Base-by-base conservation (phyloP, 176 grass and related monocot genomes). In the Oryza meyeriana region DNA sequence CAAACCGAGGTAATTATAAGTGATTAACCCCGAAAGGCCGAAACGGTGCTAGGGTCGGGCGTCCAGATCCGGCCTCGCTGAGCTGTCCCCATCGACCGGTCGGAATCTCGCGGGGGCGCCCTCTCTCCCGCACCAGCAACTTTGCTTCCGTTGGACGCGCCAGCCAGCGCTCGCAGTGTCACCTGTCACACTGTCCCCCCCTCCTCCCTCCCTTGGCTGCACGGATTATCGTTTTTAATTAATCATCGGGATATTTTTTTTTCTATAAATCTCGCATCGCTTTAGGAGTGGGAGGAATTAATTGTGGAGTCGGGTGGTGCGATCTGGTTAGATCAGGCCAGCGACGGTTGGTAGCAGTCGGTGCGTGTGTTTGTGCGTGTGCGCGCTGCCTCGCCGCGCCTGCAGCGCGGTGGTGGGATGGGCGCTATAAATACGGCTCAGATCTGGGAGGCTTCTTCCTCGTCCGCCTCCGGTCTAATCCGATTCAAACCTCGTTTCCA, bases 81-180 rank as follows among this genome's bases (percentile, higher is more conserved):
- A 66, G 86, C 64, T 63, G 88, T 97, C 86, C 59, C 85, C 88
- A 14, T 89, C 94, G 65, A 75, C 81, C 69, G 55, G 82, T 73
- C 58, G 86, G 72, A 76, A 91, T 91, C 69, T 82, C 57, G 66
- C 74, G 33, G 61, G 59, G 3, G 6, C 45, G 64, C 22, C n/a
- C 3, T 2, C 6, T 1, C 7, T 24, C 38, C 13, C 26, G 66
- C 69, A 61, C 85, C 58, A 34, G 69, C 81, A 0, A 57, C 85
- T 87, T 92, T 84, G 87, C 90, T 86, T 89, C 80, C 14, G 80
- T 69, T 13, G 12, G 71, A 97, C 89, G 91, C 86, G 83, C 81
- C 61, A 79, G 66, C 80, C 50, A n/a, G 50, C 18, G 18, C 50
- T 55, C 50, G 50, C 50, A 18, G 20, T 55, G 50, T 55, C 50